Evolutionary conservation across 495 filamentous ascomycete species (phyloP).

Genomic region (Podospora pseudocomata): DNA sequence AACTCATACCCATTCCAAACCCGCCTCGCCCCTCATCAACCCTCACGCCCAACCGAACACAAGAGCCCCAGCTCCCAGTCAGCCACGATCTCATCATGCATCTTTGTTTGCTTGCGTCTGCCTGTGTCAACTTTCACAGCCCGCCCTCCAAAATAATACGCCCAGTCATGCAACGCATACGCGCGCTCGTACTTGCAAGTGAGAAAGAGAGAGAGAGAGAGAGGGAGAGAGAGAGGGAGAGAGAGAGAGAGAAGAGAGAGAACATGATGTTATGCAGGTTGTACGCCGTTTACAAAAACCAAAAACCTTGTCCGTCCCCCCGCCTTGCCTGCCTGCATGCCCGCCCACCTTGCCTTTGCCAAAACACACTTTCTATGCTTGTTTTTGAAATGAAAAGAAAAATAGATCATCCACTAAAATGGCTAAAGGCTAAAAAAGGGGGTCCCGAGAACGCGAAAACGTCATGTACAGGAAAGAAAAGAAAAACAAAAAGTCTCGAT

Average conservation of each 20-base stretch:
- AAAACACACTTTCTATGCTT: constrained; percentile 20
- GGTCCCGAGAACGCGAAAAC: constrained; percentile 3
- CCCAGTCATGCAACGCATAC: constrained; percentile 18
- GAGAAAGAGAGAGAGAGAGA: neutral
- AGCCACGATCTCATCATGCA: neutral
- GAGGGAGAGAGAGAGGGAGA: neutral
- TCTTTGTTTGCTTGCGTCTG: neutral
- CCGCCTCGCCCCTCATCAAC: constrained; percentile 1
- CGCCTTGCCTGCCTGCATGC: neutral
- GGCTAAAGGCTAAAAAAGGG: constrained; percentile 11
- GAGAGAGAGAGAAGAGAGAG: neutral
- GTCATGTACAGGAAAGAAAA: constrained; percentile 18
- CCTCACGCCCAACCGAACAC: neutral
- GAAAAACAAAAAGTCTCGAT: constrained; percentile 6
- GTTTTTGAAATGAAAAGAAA: constrained; percentile 2
- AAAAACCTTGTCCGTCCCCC: constrained; percentile 7
- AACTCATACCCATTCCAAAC: neutral
- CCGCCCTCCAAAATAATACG: constrained; percentile 12
- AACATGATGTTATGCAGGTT: constrained; percentile 15
- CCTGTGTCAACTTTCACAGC: neutral
- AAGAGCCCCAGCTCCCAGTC: neutral
- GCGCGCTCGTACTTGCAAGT: constrained; percentile 17
- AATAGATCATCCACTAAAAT: constrained; percentile 24
- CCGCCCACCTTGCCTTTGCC: constrained; percentile 1
- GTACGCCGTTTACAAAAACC: constrained; percentile 18